Evolutionary conservation across 306 rosid genomes (phyloP), one percentile per base, ranked within the genome.

Genomic region (Vigna reflexopilosa): DNA sequence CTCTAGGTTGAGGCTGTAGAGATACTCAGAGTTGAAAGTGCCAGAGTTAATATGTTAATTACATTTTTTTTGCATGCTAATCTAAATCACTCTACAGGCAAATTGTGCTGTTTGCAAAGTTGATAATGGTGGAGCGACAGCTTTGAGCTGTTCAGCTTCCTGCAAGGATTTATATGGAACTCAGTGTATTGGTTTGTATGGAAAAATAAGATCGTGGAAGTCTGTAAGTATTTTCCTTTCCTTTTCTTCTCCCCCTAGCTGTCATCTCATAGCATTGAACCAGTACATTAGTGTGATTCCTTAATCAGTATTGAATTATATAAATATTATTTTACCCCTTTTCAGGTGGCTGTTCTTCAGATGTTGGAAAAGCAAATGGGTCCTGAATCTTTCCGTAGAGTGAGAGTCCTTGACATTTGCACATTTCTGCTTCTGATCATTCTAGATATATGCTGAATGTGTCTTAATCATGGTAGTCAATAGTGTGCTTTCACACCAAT

Each of bases 321-420:
- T 55, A 9, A 1, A 16, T 72, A 40, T 59, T 26, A 7, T 40
- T 30, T 45, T 8, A 16, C 7, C 78, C 68, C 19, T 67, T 61
- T 78, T 62, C 82, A 95, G 99, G 98, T 95, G 80, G 97, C 99
- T 32, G 84, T 93, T 86, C 95, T 93, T 88, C 98, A 95, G 82
- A 93, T 95, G 98, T 76, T 95, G 89, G 99, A 95, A 86, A 95
- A 95, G 87, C 98, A 95, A 82, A 95, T 95, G 99, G 99, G 99
- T 67, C 97, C 98, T 0, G 99, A 95, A 87, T 92, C 93, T 56
- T 95, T 95, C 72, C 97, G 99, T 34, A 93, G 90, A 85, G 99
- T 95, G 82, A 89, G 85, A 42, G 56, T 83, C 49, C 78, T 79
- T 55, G 59, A 45, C 75, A 51, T 44, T 80, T 82, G 14, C 69